Evolutionary conservation across 164 flowering plant genomes (phyloP).

Genomic region (Vitis rupestris): DNA sequence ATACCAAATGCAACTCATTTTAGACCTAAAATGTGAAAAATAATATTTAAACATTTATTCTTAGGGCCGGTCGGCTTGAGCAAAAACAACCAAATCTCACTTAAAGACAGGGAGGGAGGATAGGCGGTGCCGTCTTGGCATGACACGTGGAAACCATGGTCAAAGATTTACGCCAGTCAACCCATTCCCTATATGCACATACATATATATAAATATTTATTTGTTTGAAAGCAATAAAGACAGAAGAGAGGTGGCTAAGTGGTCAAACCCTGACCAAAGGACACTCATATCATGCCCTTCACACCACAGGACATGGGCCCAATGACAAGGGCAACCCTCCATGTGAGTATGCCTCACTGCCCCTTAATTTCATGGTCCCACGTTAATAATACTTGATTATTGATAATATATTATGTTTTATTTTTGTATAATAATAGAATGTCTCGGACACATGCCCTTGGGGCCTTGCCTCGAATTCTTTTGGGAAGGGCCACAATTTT

Average conservation of each 20-base stretch:
- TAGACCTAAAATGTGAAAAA: too few relatives aligned
- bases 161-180: slow-evolving; percentile 8
- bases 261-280: neutral
- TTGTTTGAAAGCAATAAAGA: too few relatives aligned
- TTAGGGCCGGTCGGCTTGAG: too few relatives aligned
- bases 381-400: neutral
- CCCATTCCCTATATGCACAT: neutral
- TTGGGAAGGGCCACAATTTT: too few relatives aligned
- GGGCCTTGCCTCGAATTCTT: too few relatives aligned
- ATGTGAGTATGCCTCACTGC: slow-evolving; percentile 1
- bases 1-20: too few relatives aligned
- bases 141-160: slow-evolving; percentile 17
- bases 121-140: neutral
- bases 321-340: slow-evolving; percentile 10
- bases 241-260: neutral
- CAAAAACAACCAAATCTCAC: too few relatives aligned
- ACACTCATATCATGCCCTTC: neutral
- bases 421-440: neutral
- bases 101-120: too few relatives aligned
- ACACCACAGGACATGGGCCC: neutral
- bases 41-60: too few relatives aligned
- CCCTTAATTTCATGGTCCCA: neutral
- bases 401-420: neutral
- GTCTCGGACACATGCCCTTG: slow-evolving; percentile 3
- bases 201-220: too few relatives aligned